These are phyloP conservation scores for Aulographum hederae DNA, from an alignment of 2,329 filamentous ascomycete genomes.

Conservation along the genomic window DNA sequence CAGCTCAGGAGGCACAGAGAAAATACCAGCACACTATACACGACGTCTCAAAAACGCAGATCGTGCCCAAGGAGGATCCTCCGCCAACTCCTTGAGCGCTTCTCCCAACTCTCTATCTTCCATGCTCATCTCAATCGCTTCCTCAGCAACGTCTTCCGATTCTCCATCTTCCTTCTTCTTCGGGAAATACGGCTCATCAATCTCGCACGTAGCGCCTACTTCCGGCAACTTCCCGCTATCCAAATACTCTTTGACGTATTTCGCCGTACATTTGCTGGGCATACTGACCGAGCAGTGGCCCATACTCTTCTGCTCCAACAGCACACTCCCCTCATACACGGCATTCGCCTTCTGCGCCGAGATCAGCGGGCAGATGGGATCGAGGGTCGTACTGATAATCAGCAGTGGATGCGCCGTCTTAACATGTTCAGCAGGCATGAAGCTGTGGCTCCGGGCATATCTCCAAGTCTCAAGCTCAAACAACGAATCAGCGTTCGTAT, in stretches of 20 bases:
- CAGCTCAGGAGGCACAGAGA: too few relatives aligned
- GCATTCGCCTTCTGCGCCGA: neutral
- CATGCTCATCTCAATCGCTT: too few relatives aligned
- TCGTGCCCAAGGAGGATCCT: neutral
- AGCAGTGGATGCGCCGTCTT: neutral
- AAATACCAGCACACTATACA: too few relatives aligned
- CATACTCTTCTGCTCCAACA: conserved; percentile 17
- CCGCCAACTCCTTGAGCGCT: neutral
- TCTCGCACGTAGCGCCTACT: conserved; percentile 12
- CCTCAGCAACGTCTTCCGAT: neutral
- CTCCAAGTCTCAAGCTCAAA: neutral
- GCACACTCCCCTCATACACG: neutral
- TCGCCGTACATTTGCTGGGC: conserved; percentile 17
- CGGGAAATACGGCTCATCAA: neutral
- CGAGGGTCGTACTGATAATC: neutral
- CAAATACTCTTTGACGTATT: conserved; percentile 19
- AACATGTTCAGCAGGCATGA: neutral
- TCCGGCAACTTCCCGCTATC: conserved; percentile 24
- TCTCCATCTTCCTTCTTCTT: neutral
- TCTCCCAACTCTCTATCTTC: neutral
- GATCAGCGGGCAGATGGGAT: neutral
- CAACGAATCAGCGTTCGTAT: neutral
- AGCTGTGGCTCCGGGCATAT: neutral
- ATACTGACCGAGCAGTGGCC: conserved; percentile 28
- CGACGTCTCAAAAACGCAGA: too few relatives aligned